Conservation (phyloP, 2,329 filamentous ascomycete species). For the Colletotrichum eremochloae region DNA sequence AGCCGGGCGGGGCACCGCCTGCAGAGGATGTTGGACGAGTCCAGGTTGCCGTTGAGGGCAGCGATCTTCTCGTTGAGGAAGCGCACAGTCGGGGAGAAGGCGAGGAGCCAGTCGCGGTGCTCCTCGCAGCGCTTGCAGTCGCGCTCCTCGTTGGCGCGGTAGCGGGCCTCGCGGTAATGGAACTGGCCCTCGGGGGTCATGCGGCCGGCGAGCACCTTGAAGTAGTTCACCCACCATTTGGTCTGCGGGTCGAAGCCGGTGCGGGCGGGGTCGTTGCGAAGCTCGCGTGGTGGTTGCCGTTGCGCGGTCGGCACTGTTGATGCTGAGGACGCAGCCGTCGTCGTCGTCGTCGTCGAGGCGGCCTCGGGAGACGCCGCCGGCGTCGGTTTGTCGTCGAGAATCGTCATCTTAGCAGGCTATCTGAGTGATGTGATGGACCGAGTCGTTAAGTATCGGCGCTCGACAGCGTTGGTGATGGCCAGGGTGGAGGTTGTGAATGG, state of each 20-base stretch:
- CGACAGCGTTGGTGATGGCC: neutral
- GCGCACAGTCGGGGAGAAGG: slow-evolving; percentile 86
- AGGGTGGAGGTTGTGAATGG: slow-evolving; percentile 4
- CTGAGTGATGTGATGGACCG: neutral
- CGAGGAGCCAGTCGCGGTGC: slow-evolving; percentile 85
- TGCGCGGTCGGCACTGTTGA: slow-evolving; percentile 17
- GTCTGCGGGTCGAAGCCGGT: slow-evolving; percentile 74
- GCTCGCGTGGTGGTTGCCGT: slow-evolving; percentile 49
- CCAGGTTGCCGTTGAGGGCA: slow-evolving; percentile 82
- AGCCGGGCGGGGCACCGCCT: slow-evolving; percentile 77
- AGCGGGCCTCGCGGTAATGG: slow-evolving; percentile 83
- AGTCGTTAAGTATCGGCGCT: slow-evolving; percentile 10
- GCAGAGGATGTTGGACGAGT: slow-evolving; percentile 83
- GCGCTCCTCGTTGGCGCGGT: slow-evolving; percentile 78
- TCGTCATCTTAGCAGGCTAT: slow-evolving; percentile 14
- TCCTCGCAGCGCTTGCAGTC: slow-evolving; percentile 88
- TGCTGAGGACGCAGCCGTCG: slow-evolving; percentile 31
- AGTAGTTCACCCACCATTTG: slow-evolving; percentile 85
- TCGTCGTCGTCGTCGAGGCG: slow-evolving; percentile 26
- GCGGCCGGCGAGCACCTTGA: slow-evolving; percentile 81
- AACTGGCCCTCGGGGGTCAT: slow-evolving; percentile 77
- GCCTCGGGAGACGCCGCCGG: slow-evolving; percentile 17
- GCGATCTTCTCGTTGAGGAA: slow-evolving; percentile 88
- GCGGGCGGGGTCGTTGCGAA: slow-evolving; percentile 70
- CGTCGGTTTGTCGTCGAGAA: neutral